Percentiles rank a stretch among this genome's conserved stretches.
Conservation (phyloP, 768 basidiomycete genomes). For the Collybia sordida region DNA sequence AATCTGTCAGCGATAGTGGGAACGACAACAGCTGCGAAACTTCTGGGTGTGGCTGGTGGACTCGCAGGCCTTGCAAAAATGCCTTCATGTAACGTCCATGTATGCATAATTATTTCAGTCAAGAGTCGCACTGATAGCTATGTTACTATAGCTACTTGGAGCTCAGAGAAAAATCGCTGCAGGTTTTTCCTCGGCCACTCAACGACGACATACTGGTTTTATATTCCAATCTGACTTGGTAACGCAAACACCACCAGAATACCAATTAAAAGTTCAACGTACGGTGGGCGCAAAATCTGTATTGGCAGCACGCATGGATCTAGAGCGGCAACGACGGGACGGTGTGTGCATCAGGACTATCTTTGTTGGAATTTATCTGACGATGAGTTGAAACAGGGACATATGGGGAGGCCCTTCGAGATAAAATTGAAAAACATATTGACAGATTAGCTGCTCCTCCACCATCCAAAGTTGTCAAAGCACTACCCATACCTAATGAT, state of each 20-base stretch:
- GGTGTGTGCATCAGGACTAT: conserved; percentile 41
- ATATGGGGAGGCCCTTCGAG: conserved; percentile 80
- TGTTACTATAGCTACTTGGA: conserved; percentile 71
- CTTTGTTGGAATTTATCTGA: neutral
- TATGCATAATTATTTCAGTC: conserved; percentile 35
- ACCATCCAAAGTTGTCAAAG: conserved; percentile 90
- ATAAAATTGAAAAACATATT: conserved; percentile 91
- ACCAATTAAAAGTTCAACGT: conserved; percentile 88
- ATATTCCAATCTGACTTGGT: conserved; percentile 93
- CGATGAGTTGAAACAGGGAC: conserved; percentile 39
- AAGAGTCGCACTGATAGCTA: neutral
- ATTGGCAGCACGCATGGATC: conserved; percentile 89
- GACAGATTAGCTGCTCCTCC: conserved; percentile 92
- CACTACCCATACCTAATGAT: conserved; percentile 92
- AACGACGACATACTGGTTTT: conserved; percentile 93
- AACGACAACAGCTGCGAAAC: conserved; percentile 96
- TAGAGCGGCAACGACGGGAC: conserved; percentile 81
- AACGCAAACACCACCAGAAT: conserved; percentile 81
- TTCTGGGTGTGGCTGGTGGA: conserved; percentile 96
- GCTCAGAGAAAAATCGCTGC: conserved; percentile 91
- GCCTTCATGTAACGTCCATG: conserved; percentile 94
- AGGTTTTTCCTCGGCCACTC: conserved; percentile 86
- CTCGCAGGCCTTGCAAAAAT: conserved; percentile 88
- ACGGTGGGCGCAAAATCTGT: conserved; percentile 92
- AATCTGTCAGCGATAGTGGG: conserved; percentile 99